Conservation (phyloP, 2,329 filamentous ascomycete species). For the Aureobasidium sp. region DNA sequence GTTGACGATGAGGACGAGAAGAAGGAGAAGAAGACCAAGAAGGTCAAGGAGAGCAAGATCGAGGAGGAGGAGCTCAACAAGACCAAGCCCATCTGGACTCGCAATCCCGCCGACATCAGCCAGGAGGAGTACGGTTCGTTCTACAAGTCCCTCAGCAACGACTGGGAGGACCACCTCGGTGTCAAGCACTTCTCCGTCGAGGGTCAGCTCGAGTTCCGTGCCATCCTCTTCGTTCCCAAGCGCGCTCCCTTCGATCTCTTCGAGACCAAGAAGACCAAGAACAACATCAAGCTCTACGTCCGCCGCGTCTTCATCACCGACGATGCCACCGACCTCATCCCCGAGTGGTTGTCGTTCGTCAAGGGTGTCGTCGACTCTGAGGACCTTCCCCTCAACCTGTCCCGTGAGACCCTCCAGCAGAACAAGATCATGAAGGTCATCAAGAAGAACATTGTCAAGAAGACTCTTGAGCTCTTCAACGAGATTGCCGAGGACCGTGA, state of each 20-base stretch:
- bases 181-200: slow-evolving; percentile 99
- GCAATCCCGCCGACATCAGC: slow-evolving; percentile 91
- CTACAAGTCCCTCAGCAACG: slow-evolving; percentile 99
- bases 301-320: slow-evolving; percentile 99
- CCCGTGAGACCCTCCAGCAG: slow-evolving; percentile 99
- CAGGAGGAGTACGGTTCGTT: slow-evolving; percentile 96
- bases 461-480: slow-evolving; percentile 97
- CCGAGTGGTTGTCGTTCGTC: slow-evolving; percentile 98
- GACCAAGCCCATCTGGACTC: slow-evolving; percentile 99
- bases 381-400: slow-evolving; percentile 98
- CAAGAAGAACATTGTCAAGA: slow-evolving; percentile 99
- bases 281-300: slow-evolving; percentile 99
- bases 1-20: slow-evolving; percentile 73
- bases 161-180: slow-evolving; percentile 98
- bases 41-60: slow-evolving; percentile 95
- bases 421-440: slow-evolving; percentile 99
- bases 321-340: slow-evolving; percentile 96
- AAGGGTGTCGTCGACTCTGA: slow-evolving; percentile 99
- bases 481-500: slow-evolving; percentile 99
- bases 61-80: slow-evolving; percentile 99
- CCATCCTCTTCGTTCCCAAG: slow-evolving; percentile 99
- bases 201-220: slow-evolving; percentile 99
- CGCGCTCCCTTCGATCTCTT: slow-evolving; percentile 98
- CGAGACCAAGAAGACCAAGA: slow-evolving; percentile 99
- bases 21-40: slow-evolving; percentile 94